Base-by-base conservation (phyloP, 23 red algal genomes). In the Gracilaria gracilis region DNA sequence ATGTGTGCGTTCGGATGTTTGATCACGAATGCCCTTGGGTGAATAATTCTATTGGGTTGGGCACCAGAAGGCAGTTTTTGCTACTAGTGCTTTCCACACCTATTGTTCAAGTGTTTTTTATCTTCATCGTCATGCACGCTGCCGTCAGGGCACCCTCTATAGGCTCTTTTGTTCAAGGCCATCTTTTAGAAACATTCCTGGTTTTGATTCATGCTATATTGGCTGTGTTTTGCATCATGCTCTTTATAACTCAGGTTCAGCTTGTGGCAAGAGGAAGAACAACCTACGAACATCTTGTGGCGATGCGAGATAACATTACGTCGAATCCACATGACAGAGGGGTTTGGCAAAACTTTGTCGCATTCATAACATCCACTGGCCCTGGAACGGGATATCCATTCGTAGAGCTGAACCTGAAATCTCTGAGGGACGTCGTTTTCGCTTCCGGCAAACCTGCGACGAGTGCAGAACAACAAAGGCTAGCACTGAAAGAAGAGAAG, bases 21-120 rank as follows among this genome's bases (percentile, higher is more conserved):
- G 96, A 98, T 75, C 96, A 98, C 57, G 82, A 98, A 47, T 98
- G 96, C 71, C 92, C 89, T 23, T 98, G 92, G 92, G 67, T 95
- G 24, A 92, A 88, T 53, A 88, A 93, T n/a, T 81, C 80, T 57
- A 88, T 98, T 34, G 96, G 96, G 14, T 62, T 91, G 0, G 19
- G 74, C 24, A 98, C 94, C 2, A 84, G 95, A 69, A 76, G 81
- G 61, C 67, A 64, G 20, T 79, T 94, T 38, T 49, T 94, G 27
- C 31, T 81, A 20, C 74, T 86, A 20, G 89, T 84, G 27, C 49
- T 75, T 53, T 51, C 21, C 17, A 93, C 89, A 28, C 31, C 57
- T 14, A 64, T 64, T 24, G 79, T 48, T 1, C 49, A 93, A 53
- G 46, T 16, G 80, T 33, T 93, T 3, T 93, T 93, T 21, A 85